Percentiles rank a stretch among this genome's conserved stretches.
These are phyloP conservation scores for Ophiostoma montium DNA, from an alignment of 2,329 filamentous ascomycete species.

Conservation along the genomic window DNA sequence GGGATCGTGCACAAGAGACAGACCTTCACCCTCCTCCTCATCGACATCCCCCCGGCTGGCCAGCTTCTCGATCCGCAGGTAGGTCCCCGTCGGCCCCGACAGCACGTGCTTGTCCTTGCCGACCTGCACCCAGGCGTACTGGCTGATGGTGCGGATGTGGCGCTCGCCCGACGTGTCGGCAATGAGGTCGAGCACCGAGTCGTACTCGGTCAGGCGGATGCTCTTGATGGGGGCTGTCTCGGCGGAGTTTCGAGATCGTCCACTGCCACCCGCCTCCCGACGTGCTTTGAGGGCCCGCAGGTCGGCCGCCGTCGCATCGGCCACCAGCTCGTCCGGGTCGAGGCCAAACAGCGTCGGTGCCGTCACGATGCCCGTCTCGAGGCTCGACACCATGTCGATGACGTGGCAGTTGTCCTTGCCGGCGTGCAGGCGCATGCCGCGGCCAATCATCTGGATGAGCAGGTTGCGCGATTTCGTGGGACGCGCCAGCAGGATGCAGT, in stretches of 20 bases:
- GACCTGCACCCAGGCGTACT: conserved; percentile 70
- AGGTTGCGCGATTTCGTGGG: conserved; percentile 89
- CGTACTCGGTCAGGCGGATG: conserved; percentile 79
- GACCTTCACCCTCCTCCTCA: conserved; percentile 10
- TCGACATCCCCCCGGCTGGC: conserved; percentile 15
- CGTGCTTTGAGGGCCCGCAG: conserved; percentile 41
- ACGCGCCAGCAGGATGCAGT: conserved; percentile 76
- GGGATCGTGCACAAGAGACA: not conserved
- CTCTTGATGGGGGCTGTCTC: conserved; percentile 19
- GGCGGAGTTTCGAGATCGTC: too few relatives aligned
- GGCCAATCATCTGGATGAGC: conserved; percentile 92
- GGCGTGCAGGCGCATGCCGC: conserved; percentile 71
- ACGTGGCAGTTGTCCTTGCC: conserved; percentile 84
- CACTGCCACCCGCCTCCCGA: conserved; percentile 23
- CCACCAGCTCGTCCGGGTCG: conserved; percentile 64
- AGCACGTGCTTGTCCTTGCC: conserved; percentile 59
- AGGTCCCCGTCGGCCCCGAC: conserved; percentile 48
- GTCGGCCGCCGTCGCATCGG: conserved; percentile 47
- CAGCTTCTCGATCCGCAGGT: conserved; percentile 36
- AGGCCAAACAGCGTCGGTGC: conserved; percentile 88
- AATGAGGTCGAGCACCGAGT: conserved; percentile 81
- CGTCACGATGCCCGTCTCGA: conserved; percentile 74
- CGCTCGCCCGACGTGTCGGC: conserved; percentile 65
- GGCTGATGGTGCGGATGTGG: conserved; percentile 64
- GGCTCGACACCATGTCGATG: conserved; percentile 85